Percentiles rank a stretch among this genome's conserved stretches.
These are phyloP conservation scores for Mortierella sp. DNA, from an alignment of 371 early-diverging fungal species.

Conservation along the genomic window DNA sequence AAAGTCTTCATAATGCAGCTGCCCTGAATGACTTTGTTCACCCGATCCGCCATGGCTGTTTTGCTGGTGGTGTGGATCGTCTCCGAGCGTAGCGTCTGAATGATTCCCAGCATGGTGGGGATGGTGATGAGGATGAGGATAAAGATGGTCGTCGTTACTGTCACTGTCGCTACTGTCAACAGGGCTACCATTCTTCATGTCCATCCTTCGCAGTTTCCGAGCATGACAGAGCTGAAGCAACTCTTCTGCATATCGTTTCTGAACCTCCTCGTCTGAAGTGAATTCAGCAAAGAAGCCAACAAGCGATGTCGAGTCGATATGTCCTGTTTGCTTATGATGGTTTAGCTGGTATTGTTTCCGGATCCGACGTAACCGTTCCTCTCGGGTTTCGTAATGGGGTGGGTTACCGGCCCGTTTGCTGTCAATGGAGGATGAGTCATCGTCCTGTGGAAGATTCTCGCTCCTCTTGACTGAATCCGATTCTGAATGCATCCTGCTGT, in stretches of 20 bases:
- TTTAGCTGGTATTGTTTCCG: constrained; percentile 48
- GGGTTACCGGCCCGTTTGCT: constrained; percentile 21
- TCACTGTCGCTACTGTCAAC: background rate
- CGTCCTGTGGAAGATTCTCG: constrained; percentile 3
- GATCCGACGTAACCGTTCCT: constrained; percentile 48
- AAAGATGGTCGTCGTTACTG: constrained; percentile 1
- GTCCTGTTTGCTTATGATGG: constrained; percentile 19
- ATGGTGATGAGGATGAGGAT: background rate
- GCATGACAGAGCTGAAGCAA: constrained; percentile 45
- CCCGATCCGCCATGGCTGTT: background rate
- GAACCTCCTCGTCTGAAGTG: constrained; percentile 41
- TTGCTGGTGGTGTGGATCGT: no score
- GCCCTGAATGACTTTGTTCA: constrained; percentile 5
- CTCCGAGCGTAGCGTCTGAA: no score
- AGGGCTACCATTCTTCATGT: background rate
- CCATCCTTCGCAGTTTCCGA: constrained; percentile 25
- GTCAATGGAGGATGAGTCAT: constrained; percentile 1
- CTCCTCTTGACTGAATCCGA: background rate
- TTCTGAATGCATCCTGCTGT: background rate
- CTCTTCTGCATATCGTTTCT: constrained; percentile 46
- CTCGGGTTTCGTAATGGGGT: constrained; percentile 43
- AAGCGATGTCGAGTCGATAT: constrained; percentile 37
- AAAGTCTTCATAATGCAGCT: constrained; percentile 76
- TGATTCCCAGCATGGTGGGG: background rate
- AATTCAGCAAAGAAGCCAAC: constrained; percentile 45